These are phyloP conservation scores for Fusarium sp. DNA, from an alignment of 2,329 filamentous ascomycete species.

Conservation along the genomic window DNA sequence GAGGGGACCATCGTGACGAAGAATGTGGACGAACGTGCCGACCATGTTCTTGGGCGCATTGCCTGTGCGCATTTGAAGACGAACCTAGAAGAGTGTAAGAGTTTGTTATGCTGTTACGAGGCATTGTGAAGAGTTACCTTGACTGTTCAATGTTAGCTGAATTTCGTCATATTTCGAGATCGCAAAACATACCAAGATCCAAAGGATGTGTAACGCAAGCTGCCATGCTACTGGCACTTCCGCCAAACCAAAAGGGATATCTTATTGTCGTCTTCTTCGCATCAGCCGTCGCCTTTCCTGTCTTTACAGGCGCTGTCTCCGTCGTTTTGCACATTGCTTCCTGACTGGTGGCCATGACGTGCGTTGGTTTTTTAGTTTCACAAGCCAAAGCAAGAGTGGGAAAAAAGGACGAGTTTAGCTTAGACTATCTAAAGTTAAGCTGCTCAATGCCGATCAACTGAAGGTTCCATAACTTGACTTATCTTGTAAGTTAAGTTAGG, in stretches of 20 bases:
- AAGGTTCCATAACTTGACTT: constrained; percentile 12
- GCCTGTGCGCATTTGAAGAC: constrained; percentile 83
- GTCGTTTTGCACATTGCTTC: constrained; percentile 25
- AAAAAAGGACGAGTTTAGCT: constrained; percentile 10
- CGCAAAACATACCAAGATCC: constrained; percentile 77
- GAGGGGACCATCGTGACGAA: constrained; percentile 76
- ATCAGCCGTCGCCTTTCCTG: constrained; percentile 44
- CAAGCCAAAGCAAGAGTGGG: neutral
- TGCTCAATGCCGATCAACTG: constrained; percentile 9
- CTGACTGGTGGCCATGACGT: constrained; percentile 35
- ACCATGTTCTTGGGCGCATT: constrained; percentile 83
- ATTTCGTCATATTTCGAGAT: constrained; percentile 17
- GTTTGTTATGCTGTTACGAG: neutral
- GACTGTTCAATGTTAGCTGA: constrained; percentile 53
- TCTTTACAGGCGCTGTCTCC: constrained; percentile 17
- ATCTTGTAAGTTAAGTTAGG: neutral
- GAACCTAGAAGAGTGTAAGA: constrained; percentile 66
- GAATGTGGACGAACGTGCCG: constrained; percentile 84
- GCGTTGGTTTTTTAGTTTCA: neutral
- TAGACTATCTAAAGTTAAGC: constrained; percentile 29
- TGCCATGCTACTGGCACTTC: constrained; percentile 91
- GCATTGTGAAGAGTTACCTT: constrained; percentile 50
- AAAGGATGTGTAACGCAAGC: constrained; percentile 93
- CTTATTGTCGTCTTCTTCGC: constrained; percentile 55
- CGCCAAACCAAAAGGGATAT: constrained; percentile 96